These are phyloP conservation scores for Beta corolliflora DNA, from an alignment of 179 eudicot genomes.

Conservation along the genomic window DNA sequence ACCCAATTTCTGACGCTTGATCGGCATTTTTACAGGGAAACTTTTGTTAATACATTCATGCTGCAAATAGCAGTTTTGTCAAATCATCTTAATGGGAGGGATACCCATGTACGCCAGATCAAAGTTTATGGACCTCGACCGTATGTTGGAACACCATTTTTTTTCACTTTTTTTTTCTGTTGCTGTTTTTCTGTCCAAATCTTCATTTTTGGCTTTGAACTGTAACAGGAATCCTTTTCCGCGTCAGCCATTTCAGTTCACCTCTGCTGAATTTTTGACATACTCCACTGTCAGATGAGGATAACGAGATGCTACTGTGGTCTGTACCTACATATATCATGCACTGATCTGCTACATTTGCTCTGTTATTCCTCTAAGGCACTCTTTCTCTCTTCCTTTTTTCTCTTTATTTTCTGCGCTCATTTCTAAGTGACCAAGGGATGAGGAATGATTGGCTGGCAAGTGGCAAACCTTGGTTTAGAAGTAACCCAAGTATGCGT, in stretches of 20 bases:
- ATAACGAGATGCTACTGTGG: background rate
- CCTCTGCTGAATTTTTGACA: constrained; percentile 70
- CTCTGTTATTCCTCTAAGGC: background rate
- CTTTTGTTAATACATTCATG: constrained; percentile 93
- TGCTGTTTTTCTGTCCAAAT: background rate
- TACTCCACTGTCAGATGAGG: constrained; percentile 77
- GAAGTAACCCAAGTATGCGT: background rate
- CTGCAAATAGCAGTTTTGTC: constrained; percentile 82
- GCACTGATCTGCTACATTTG: background rate
- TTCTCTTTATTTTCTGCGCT: no score
- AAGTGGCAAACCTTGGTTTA: background rate
- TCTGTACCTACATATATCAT: background rate
- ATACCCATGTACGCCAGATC: constrained; percentile 93
- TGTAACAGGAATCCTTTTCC: constrained; percentile 83
- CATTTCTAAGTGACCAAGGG: background rate
- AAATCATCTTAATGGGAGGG: constrained; percentile 92
- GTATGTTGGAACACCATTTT: constrained; percentile 45
- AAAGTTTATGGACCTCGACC: constrained; percentile 95
- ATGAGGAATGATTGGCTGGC: background rate
- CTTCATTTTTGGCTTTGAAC: constrained; percentile 15
- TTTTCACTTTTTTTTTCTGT: background rate
- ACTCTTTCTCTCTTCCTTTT: background rate
- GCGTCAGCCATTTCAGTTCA: constrained; percentile 86
- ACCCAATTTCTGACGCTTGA: background rate
- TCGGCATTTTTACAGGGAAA: constrained; percentile 62